Evolutionary conservation across 148 eudicot species (phyloP), one percentile per base, ranked within the genome.

Genomic region (Agrostemma githago): DNA sequence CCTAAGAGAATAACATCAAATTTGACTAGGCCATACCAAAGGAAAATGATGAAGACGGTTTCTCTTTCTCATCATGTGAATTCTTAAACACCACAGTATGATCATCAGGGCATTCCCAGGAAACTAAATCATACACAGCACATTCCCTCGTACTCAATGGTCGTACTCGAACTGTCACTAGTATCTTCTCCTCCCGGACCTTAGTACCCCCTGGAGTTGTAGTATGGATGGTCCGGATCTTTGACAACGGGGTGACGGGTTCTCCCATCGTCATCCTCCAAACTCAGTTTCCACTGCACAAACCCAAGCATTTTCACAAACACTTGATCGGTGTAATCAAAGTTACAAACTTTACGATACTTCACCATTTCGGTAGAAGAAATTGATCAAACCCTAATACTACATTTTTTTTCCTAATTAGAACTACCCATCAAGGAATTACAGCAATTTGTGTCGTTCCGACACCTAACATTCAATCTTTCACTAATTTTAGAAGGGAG

Each of bases 141-240:
- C 83, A 80, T 62, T 96, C 99, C 85, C 86, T 90, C 3, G 96
- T 70, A 76, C 84, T 92, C 71, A 96, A 71, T n/a, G 99, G 99
- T 84, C 99, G 83, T 17, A 96, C 82, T 65, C 99, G 86, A 72
- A 96, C 92, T 3, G 97, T 96, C 15, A 96, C 99, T 2, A 87
- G 81, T 70, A 96, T 96, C 78, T 96, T 96, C 79, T 96, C 99
- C 75, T 90, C 97, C 1, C 78, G 86, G 51, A 77, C 82, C 78
- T 77, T 96, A 7, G 82, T 76, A 5, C 84, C 93, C 44, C 90
- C 89, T 0, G 97, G 97, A 6, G 99, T 92, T 64, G 74, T 68
- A 39, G 89, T n/a, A 9, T 79, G 79, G 6, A 80, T 76, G 57
- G 84, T 86, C 76, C 84, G 82, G 60, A 85, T 84, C 83, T 90